Conservation (phyloP, 306 rosid genomes). For the Gleditsia sinensis region DNA sequence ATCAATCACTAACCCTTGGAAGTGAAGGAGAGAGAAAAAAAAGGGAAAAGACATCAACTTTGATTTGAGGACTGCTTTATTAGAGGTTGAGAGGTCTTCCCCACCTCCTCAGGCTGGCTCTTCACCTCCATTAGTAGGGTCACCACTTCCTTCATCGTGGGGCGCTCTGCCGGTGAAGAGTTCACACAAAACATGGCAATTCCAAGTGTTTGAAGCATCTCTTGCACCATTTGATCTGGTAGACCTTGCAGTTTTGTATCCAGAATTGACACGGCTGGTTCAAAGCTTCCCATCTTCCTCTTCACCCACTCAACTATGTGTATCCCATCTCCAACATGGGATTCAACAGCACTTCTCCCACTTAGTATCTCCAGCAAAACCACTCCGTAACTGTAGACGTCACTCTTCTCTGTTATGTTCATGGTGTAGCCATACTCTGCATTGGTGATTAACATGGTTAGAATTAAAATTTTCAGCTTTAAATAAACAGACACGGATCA, state of each 20-base stretch:
- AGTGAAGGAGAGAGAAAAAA: slow-evolving; percentile 2
- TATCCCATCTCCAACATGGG: slow-evolving; percentile 73
- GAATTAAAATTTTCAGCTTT: slow-evolving; percentile 7
- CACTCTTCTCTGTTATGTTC: slow-evolving; percentile 99
- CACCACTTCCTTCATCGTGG: slow-evolving; percentile 98
- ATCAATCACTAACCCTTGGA: slow-evolving; percentile 44
- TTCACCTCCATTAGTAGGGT: slow-evolving; percentile 89
- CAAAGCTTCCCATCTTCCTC: slow-evolving; percentile 97
- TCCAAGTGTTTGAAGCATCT: slow-evolving; percentile 99
- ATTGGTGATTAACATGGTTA: slow-evolving; percentile 31
- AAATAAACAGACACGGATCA: slow-evolving; percentile 8
- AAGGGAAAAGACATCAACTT: slow-evolving; percentile 34
- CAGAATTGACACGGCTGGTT: slow-evolving; percentile 81
- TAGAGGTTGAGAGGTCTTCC: slow-evolving; percentile 91
- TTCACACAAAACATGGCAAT: slow-evolving; percentile 98
- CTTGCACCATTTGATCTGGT: slow-evolving; percentile 96
- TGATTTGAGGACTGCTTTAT: slow-evolving; percentile 86
- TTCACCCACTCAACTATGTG: slow-evolving; percentile 99
- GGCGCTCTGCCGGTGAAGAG: slow-evolving; percentile 81
- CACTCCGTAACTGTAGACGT: slow-evolving; percentile 94
- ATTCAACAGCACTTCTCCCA: slow-evolving; percentile 83
- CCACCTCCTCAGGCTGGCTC: slow-evolving; percentile 85
- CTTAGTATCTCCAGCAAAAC: slow-evolving; percentile 90
- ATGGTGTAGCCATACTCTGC: slow-evolving; percentile 96
- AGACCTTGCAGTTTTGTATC: slow-evolving; percentile 85